These are phyloP conservation scores for Lavandula angustifolia DNA, from an alignment of 257 asterid species.

Conservation along the genomic window DNA sequence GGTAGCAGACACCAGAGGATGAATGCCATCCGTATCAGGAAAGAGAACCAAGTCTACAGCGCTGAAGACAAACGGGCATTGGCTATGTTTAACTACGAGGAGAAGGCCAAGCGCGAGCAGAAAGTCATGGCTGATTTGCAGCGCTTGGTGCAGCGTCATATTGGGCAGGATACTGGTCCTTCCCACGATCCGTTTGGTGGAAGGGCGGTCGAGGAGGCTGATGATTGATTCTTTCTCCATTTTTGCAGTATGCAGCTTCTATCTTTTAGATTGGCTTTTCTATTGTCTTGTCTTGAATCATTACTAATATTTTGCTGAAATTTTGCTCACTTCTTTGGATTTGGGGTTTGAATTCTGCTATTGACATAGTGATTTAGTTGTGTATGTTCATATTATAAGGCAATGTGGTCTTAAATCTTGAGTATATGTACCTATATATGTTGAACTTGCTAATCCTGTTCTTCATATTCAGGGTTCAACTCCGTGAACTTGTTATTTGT, in stretches of 20 bases:
- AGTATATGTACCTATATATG: conserved; percentile 8
- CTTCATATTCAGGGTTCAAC: conserved; percentile 9
- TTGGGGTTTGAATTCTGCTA: neutral
- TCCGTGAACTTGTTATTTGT: too few relatives aligned
- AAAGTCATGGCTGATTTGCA: conserved; percentile 99
- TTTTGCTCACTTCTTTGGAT: conserved; percentile 3
- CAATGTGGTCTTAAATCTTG: neutral
- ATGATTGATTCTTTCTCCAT: conserved; percentile 43
- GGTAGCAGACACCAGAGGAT: conserved; percentile 99
- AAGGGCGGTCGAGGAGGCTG: conserved; percentile 57
- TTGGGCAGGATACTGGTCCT: conserved; percentile 83
- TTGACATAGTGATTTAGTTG: conserved; percentile 1
- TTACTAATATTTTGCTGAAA: conserved; percentile 18
- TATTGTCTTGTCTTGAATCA: conserved; percentile 24
- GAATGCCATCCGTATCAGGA: conserved; percentile 99
- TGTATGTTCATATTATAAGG: conserved; percentile 11
- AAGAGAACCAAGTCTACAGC: conserved; percentile 97
- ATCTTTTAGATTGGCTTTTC: conserved; percentile 17
- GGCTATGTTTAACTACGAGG: conserved; percentile 98
- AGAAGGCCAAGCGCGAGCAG: conserved; percentile 95
- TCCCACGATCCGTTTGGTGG: conserved; percentile 89
- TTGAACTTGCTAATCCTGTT: conserved; percentile 21
- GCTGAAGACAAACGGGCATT: conserved; percentile 96
- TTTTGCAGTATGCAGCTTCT: conserved; percentile 20
- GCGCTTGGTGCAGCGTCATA: conserved; percentile 93